Base-by-base conservation (phyloP, 2,329 filamentous ascomycete species). In the Alternaria panax region DNA sequence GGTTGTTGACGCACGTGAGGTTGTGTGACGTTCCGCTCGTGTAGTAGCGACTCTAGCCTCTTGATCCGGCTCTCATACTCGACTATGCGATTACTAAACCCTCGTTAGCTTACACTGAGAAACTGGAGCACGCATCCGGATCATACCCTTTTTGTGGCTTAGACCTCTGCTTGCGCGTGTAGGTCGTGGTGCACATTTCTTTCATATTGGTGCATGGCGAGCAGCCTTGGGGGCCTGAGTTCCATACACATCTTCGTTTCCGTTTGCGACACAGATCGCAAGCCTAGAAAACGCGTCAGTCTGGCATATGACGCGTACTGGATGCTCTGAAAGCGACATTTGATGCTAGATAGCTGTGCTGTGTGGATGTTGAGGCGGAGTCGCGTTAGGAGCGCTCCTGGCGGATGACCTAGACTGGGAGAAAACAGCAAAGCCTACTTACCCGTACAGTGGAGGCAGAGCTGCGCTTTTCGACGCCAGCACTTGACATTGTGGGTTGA, bases 211-310 rank as follows among this genome's bases (percentile, higher is more conserved):
- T 32, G 42, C 70, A 72, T 28, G 66, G 53, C 4, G 65, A 67
- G 46, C 71, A 73, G 18, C 66, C 63, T 20, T 55, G 38, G 7
- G 58, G 38, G 28, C 66, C 71, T 14, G 58, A 47, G 8, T 54
- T 54, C 66, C 68, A 74, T 8, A 66, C 27, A 38, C 72, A 73
- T 60, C 62, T 62, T 54, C 69, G 55, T 42, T 73, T 73, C 32
- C 69, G 65, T 46, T 64, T 66, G 18, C 69, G 62, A 55, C 68
- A 73, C 8, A 70, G 67, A 62, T 73, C 72, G 45, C 67, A 73
- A 20, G 68, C 66, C 69, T 72, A 36, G 6, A 18, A 18, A 9
- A 24, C 34, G 24, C 27, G 51, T 43, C 28, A 40, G 28, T 27
- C 4, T 12, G 2, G 22, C 28, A 4, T 5, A n/a, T 14, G 14